These are phyloP conservation scores for Ceratobasidium sp. DNA, from an alignment of 1,284 basidiomycete species.

Conservation along the genomic window DNA sequence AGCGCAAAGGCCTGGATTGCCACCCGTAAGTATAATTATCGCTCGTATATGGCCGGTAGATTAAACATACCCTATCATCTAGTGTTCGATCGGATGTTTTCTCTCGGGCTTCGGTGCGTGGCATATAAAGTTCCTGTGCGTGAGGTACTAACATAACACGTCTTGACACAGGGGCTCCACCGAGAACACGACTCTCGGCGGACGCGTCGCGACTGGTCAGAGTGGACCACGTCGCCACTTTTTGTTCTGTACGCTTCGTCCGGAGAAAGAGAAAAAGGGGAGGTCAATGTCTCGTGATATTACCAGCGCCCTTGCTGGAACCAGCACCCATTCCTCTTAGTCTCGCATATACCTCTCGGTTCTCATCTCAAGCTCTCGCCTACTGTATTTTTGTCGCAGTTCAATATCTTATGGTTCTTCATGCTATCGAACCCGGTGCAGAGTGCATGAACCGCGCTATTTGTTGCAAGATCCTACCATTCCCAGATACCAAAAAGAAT, in stretches of 20 bases:
- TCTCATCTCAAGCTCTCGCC: too few species aligned
- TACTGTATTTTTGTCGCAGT: too few species aligned
- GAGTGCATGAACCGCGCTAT: too few species aligned
- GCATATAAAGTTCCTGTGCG: constrained; percentile 73
- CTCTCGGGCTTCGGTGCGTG: constrained; percentile 78
- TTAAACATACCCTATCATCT: constrained; percentile 12
- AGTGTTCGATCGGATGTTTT: constrained; percentile 96
- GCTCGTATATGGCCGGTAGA: background rate
- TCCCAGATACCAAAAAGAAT: constrained; percentile 39
- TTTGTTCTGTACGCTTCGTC: constrained; percentile 78
- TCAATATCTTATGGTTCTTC: too few species aligned
- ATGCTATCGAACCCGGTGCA: too few species aligned
- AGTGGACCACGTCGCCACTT: constrained; percentile 83
- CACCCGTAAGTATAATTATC: constrained; percentile 68
- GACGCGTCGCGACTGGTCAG: constrained; percentile 56
- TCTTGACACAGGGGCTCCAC: constrained; percentile 64
- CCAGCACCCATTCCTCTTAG: constrained; percentile 17
- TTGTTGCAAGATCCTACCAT: too few species aligned
- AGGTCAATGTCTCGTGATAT: constrained; percentile 41
- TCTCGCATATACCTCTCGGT: too few species aligned
- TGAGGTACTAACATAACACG: constrained; percentile 50
- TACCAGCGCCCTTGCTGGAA: constrained; percentile 43
- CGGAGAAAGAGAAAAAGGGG: constrained; percentile 48
- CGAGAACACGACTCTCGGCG: constrained; percentile 27
- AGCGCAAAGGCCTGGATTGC: constrained; percentile 88